These are phyloP conservation scores for Monosporozyma servazzii DNA, from an alignment of 805 yeast genomes.

Conservation along the genomic window DNA sequence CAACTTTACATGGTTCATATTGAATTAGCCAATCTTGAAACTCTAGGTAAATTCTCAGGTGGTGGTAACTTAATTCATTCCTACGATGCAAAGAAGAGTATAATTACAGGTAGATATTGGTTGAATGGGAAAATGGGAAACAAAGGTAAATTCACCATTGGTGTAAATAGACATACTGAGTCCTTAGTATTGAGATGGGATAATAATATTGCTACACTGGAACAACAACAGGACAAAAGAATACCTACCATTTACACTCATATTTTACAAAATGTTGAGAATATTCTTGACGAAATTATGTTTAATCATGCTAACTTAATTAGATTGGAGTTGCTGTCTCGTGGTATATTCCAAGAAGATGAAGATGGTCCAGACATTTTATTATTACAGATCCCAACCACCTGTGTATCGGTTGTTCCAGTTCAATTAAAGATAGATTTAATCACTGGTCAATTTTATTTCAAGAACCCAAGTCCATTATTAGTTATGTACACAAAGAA, in stretches of 20 bases:
- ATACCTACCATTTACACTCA: constrained; percentile 20
- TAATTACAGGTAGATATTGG: constrained; percentile 29
- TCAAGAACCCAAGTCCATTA: constrained; percentile 26
- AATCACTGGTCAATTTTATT: constrained; percentile 27
- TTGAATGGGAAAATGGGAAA: constrained; percentile 24
- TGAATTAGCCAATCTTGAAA: constrained; percentile 22
- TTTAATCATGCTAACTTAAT: constrained; percentile 29
- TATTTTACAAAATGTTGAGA: constrained; percentile 23
- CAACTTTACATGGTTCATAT: constrained; percentile 28
- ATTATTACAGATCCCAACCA: constrained; percentile 27
- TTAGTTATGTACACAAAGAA: constrained; percentile 21
- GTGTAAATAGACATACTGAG: constrained; percentile 20
- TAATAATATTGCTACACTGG: constrained; percentile 11
- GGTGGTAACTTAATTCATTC: constrained; percentile 29
- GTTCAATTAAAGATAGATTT: constrained; percentile 28
- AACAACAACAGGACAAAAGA: constrained; percentile 3
- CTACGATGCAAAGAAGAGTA: constrained; percentile 28
- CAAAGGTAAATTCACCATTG: constrained; percentile 24
- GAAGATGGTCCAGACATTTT: constrained; percentile 25
- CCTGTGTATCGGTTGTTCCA: constrained; percentile 26
- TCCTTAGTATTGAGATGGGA: constrained; percentile 26
- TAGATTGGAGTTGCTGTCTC: constrained; percentile 23
- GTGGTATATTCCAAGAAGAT: constrained; percentile 25
- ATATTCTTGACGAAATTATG: constrained; percentile 28
- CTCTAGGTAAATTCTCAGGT: constrained; percentile 26